Evolutionary conservation across 805 yeast species (phyloP), one percentile per base, ranked within the genome.

Genomic region (Saccharomyces paradoxus): DNA sequence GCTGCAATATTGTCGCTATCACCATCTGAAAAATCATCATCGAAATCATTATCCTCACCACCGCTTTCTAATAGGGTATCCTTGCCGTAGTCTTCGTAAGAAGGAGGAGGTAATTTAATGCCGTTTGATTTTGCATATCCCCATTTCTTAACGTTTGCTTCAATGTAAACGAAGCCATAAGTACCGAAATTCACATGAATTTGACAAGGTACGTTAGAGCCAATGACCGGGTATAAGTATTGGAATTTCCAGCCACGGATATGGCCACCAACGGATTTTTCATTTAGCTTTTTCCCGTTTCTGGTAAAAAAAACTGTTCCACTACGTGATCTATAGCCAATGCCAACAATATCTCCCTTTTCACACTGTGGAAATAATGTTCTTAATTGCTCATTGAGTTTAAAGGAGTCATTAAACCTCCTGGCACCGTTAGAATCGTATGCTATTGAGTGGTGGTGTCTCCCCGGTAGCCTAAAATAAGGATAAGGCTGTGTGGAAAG

Each of bases 71-170:
- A 71, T 53, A 92, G 70, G 3, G 90, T 82, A 66, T 91, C 96
- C 49, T 83, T 83, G 48, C 81, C 82, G 63, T 84, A 90, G 55
- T 84, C 81, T 50, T 88, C 87, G 71, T 92, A 92, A 9, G 94
- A 85, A 1, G 99, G 99, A 2, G 98, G 96, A 4, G 98, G 96
- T 3, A 95, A 86, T 55, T 90, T 86, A 50, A 78, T 80, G 1
- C 98, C 99, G 60, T 85, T 87, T 44, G 86, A 77, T 2, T 94
- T 92, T n/a, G 96, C 96, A 63, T 86, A 85, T 5, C 96, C 96
- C 97, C 97, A 90, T 67, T 87, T 89, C 67, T 90, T 90, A 41
- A 91, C 96, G 66, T 90, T 89, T 1, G 89, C 97, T 66, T 91
- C 97, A 50, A 91, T 88, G 65, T 80, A 89, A 2, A 91, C 97